Base-by-base conservation (phyloP, 257 asterid genomes). In the Solanum neorickii region DNA sequence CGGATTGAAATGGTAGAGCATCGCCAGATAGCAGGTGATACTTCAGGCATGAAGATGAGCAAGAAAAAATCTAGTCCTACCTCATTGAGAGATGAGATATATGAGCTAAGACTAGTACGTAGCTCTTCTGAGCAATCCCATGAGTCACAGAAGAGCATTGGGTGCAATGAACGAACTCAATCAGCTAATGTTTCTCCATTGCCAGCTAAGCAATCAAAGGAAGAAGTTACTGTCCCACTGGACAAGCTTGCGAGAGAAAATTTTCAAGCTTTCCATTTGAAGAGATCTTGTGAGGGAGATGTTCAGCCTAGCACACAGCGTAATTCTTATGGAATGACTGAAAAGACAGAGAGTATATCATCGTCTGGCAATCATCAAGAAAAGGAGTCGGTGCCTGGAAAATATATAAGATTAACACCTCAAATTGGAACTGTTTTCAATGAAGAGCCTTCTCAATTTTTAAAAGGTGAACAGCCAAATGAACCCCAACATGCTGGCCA, bases 11-110 rank as follows among this genome's bases (percentile, higher is more conserved):
- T 23, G 25, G 23, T 59, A 11, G 75, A 84, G 46, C 35, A 65
- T 60, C 70, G 60, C 68, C 75, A 13, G n/a, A 65, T 80, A 69
- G 25, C 37, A 0, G 82, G 37, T 62, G 83, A 49, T 72, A 70
- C 69, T 85, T 47, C 82, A 46, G 35, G 73, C 25, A n/a, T 49
- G 56, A 35, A 86, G 83, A 65, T 52, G 27, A 87, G 25, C 56
- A 89, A 87, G 49, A 88, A 49, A 66, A 88, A 85, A 37, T 89
- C 88, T 27, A 74, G 37, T 12, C 47, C 83, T 59, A 52, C 85
- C 60, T 21, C 88, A 86, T 35, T 31, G 37, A 73, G 60, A 42
- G 39, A 37, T 23, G 88, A 86, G 31, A 85, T 23, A 31, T 82
- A 39, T 47, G 49, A 65, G 86, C 78, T 75, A 82, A 89, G 62